Evolutionary conservation across 2,329 filamentous ascomycete species (phyloP), one percentile per base, ranked within the genome.

Genomic region (Colletotrichum sp.): DNA sequence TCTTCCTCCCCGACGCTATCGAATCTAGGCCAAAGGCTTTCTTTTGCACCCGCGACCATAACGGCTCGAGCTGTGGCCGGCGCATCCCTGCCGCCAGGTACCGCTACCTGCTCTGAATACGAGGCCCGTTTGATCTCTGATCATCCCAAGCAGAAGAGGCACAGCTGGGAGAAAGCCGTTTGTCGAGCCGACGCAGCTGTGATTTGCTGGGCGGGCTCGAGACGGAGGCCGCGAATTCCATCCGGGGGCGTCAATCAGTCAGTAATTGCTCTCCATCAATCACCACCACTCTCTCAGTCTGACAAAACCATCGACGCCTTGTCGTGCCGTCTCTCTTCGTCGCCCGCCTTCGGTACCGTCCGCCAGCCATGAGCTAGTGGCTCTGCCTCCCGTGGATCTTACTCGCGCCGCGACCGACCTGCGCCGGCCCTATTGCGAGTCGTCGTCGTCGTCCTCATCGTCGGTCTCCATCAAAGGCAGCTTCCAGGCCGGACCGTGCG

Each of bases 51-150:
- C 73, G 48, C 55, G 32, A 48, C 57, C 69, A 43, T 16, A 75
- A 73, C 73, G 39, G 65, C 61, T 76, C 61, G 30, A 65, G 43
- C 66, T 64, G 57, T 60, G 34, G 74, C 57, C 24, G 48, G 59
- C 64, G 34, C 71, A 78, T 75, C 76, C 76, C 74, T 78, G 75
- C 77, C 67, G 60, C 30, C 34, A 71, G 59, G 65, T 77, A 68
- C 59, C 74, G 59, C 64, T 78, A 75, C 75, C 55, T 77, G 60
- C 34, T n/a, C 48, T 71, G 71, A 77, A 78, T 78, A 78, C 75
- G 77, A 78, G 77, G 65, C 68, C 74, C 57, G 66, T 74, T 60
- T 72, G 73, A n/a, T 30, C n/a, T 43, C 18, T 43, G 39, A 43
- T 43, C 9, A 43, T 43, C 39, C 39, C 39, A 43, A 43, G 18